Evolutionary conservation across 2,329 filamentous ascomycete genomes (phyloP).

Genomic region (Diaporthe vexans): DNA sequence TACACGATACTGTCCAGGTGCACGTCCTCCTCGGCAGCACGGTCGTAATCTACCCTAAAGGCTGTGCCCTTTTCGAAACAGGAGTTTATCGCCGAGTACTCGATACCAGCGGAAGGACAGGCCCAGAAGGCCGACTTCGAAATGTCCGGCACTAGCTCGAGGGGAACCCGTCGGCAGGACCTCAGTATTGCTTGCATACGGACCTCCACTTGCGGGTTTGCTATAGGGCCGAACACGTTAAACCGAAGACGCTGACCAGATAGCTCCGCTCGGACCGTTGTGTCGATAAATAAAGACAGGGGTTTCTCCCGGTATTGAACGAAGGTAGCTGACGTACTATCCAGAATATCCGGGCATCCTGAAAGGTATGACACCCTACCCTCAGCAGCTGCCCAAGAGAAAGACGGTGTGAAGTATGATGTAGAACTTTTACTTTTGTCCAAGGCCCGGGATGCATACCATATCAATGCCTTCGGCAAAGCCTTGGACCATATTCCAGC

Average conservation of each 20-base stretch:
- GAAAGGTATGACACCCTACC: neutral
- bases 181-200: neutral
- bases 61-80: neutral
- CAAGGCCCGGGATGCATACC: no score
- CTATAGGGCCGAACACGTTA: neutral
- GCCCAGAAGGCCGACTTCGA: no score
- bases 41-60: rapidly evolving
- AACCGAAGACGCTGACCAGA: neutral
- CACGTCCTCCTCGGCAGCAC: neutral
- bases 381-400: neutral
- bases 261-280: neutral
- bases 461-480: neutral
- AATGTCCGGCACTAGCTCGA: no score
- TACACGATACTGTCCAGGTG: neutral
- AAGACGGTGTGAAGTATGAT: neutral
- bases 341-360: rapidly evolving
- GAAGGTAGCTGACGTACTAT: neutral
- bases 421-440: no score
- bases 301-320: neutral
- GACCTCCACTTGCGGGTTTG: neutral
- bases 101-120: neutral
- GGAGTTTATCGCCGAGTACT: neutral
- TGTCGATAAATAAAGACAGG: neutral
- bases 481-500: neutral
- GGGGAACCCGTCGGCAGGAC: neutral